phyloP scores from a whole-genome alignment of 176 grass and related monocot genomes.

The Bromus sterilis region DNA sequence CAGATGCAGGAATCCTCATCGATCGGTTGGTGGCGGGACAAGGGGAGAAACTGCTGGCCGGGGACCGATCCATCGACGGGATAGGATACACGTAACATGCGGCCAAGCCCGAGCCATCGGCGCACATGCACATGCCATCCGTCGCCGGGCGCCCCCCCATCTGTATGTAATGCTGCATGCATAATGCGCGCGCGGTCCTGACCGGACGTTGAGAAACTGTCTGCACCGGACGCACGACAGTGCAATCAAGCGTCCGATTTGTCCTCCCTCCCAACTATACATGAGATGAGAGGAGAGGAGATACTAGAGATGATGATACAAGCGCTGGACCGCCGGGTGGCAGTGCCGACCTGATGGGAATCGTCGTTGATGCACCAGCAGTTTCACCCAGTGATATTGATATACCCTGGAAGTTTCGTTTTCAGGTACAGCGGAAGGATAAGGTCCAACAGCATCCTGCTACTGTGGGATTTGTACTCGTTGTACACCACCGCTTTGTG shows the following conservation, averaged over 20 bases:
- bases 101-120: neutral
- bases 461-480: neutral
- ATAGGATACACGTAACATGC: conserved; percentile 40
- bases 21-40: neutral
- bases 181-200: conserved; percentile 1
- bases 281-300: too few relatives aligned
- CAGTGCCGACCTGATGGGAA: neutral
- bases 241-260: neutral
- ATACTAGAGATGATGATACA: neutral
- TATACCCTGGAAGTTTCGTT: neutral
- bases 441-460: neutral
- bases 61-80: neutral
- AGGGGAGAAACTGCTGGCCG: neutral
- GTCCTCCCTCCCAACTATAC: neutral
- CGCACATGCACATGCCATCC: conserved; percentile 17
- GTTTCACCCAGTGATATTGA: neutral
- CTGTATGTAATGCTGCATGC: neutral
- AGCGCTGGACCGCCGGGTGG: neutral
- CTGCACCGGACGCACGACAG: neutral
- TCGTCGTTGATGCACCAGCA: neutral
- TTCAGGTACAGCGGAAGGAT: conserved; percentile 9
- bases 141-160: neutral
- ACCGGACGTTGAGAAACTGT: neutral
- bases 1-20: neutral
- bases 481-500: neutral